Evolutionary conservation across 1,284 basidiomycete species (phyloP).

Genomic region (Athelia psychrophila): DNA sequence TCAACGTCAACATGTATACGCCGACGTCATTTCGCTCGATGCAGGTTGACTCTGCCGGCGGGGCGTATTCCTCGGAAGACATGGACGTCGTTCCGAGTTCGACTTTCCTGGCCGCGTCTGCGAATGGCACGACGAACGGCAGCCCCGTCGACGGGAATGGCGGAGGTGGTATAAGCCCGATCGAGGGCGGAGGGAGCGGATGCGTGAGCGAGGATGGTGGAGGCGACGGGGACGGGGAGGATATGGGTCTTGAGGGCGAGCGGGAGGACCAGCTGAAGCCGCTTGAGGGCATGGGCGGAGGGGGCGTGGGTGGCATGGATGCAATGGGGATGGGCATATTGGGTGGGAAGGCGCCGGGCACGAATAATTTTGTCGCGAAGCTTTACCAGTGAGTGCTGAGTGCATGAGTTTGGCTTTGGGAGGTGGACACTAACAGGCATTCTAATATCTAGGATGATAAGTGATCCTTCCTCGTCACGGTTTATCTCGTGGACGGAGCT

Average conservation of each 20-base stretch:
- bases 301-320: background rate
- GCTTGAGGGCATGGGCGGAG: slow-evolving; percentile 14
- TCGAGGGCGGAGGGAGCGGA: slow-evolving; percentile 27
- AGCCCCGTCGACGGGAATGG: slow-evolving; percentile 57
- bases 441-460: slow-evolving; percentile 91
- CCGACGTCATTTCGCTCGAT: background rate
- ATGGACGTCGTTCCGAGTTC: slow-evolving; percentile 40
- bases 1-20: background rate
- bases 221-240: slow-evolving; percentile 27
- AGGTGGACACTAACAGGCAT: no score
- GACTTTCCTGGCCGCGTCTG: slow-evolving; percentile 7
- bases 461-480: slow-evolving; percentile 70
- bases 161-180: slow-evolving; percentile 36
- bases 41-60: slow-evolving; percentile 18
- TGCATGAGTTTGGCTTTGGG: no score
- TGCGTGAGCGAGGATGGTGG: slow-evolving; percentile 14
- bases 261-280: slow-evolving; percentile 29
- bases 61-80: slow-evolving; percentile 46
- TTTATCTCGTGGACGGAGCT: slow-evolving; percentile 80
- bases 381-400: slow-evolving; percentile 66
- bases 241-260: slow-evolving; percentile 39
- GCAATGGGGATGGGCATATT: slow-evolving; percentile 42
- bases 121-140: slow-evolving; percentile 23
- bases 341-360: slow-evolving; percentile 58
- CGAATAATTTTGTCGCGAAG: slow-evolving; percentile 83